Evolutionary conservation across 768 basidiomycete genomes (phyloP).

Genomic region (Termitomyces sp.): DNA sequence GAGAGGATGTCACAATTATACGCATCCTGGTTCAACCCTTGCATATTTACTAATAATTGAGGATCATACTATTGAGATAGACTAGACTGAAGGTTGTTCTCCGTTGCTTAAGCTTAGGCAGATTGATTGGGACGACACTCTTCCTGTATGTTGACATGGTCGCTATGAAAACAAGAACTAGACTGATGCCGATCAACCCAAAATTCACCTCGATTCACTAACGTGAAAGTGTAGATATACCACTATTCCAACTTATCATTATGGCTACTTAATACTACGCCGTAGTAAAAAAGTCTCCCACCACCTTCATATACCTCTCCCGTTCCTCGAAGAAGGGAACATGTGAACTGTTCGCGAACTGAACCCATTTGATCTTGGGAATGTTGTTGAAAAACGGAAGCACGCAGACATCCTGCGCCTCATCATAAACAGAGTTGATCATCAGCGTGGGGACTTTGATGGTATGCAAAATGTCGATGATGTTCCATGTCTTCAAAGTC

Average conservation of each 20-base stretch:
- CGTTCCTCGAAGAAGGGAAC: constrained; percentile 40
- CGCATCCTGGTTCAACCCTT: too few relatives aligned
- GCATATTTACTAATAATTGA: too few relatives aligned
- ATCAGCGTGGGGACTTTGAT: constrained; percentile 35
- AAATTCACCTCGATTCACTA: background rate
- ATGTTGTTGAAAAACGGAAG: constrained; percentile 35
- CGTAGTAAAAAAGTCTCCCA: constrained; percentile 27
- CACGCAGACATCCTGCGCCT: constrained; percentile 33
- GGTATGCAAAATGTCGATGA: constrained; percentile 36
- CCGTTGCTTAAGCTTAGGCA: too few relatives aligned
- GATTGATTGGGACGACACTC: too few relatives aligned
- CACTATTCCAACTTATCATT: background rate
- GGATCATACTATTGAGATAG: too few relatives aligned
- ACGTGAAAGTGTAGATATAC: background rate
- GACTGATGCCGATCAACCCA: background rate
- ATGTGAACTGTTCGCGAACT: constrained; percentile 40
- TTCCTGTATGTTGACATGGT: too few relatives aligned
- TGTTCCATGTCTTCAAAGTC: constrained; percentile 36
- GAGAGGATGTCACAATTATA: too few relatives aligned
- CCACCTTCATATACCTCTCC: constrained; percentile 33
- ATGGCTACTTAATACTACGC: background rate
- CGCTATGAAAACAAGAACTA: background rate
- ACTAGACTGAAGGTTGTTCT: too few relatives aligned
- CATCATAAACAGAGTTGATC: constrained; percentile 39
- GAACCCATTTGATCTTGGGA: constrained; percentile 38